These are phyloP conservation scores for Chaetomidium leptoderma DNA, from an alignment of 495 filamentous ascomycete genomes.

Conservation along the genomic window DNA sequence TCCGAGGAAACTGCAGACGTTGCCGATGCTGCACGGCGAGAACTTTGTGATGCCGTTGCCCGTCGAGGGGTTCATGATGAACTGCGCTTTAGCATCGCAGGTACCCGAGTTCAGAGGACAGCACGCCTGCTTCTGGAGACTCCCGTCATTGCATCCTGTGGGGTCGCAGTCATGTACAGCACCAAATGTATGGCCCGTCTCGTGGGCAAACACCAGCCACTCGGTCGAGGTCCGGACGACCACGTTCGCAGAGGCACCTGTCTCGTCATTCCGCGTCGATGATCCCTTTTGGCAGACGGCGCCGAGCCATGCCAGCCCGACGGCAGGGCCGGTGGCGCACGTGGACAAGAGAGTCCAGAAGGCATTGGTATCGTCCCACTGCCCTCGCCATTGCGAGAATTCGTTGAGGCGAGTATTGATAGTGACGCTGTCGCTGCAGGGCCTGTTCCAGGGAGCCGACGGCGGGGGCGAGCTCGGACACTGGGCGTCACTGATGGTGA, in stretches of 20 bases:
- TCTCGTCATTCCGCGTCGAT: conserved; percentile 48
- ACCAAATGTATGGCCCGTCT: conserved; percentile 91
- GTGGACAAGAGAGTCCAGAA: conserved; percentile 92
- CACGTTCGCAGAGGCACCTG: conserved; percentile 81
- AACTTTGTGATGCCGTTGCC: conserved; percentile 66
- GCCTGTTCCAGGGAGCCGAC: conserved; percentile 75
- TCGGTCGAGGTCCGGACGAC: conserved; percentile 78
- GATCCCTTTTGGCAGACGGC: conserved; percentile 70
- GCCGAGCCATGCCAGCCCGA: conserved; percentile 90
- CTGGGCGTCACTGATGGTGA: conserved; percentile 63
- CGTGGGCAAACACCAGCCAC: conserved; percentile 97
- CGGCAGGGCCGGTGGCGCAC: conserved; percentile 79
- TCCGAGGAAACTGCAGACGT: conserved; percentile 87
- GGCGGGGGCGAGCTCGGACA: conserved; percentile 64
- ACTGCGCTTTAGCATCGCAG: conserved; percentile 72
- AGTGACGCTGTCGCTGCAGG: conserved; percentile 55
- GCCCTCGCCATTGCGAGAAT: conserved; percentile 84
- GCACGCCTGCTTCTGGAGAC: conserved; percentile 68
- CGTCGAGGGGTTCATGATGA: conserved; percentile 95
- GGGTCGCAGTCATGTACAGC: conserved; percentile 88
- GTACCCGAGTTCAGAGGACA: conserved; percentile 67
- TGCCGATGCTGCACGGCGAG: conserved; percentile 84
- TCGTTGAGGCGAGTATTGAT: conserved; percentile 79
- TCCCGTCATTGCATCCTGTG: conserved; percentile 57
- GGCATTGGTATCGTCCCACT: conserved; percentile 67